Conservation (phyloP, 2,329 filamentous ascomycete species). For the Ophiobolus disseminans region DNA sequence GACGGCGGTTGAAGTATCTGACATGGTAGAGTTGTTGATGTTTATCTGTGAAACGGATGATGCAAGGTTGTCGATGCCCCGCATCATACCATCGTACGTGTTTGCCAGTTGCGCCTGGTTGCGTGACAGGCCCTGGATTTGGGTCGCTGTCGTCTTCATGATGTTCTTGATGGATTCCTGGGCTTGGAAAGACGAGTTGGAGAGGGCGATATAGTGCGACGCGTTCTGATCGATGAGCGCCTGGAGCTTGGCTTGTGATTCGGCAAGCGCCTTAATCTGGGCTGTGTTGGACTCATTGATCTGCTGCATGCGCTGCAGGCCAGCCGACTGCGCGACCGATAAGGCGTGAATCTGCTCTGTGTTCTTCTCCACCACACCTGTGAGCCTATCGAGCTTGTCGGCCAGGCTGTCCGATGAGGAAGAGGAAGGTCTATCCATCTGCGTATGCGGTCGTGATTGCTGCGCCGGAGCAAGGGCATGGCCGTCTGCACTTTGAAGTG, state of each 20-base stretch:
- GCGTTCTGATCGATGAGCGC: slow-evolving; percentile 41
- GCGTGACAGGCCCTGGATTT: slow-evolving; percentile 37
- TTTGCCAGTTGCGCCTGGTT: slow-evolving; percentile 37
- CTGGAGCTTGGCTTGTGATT: slow-evolving; percentile 41
- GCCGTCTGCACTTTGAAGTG: slow-evolving; percentile 38
- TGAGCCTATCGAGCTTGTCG: slow-evolving; percentile 34
- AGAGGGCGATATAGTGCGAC: slow-evolving; percentile 45
- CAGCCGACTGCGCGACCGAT: slow-evolving; percentile 42
- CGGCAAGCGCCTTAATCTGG: slow-evolving; percentile 44
- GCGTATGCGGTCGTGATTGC: slow-evolving; percentile 11
- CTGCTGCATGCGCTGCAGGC: slow-evolving; percentile 46
- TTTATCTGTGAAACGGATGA: slow-evolving; percentile 23
- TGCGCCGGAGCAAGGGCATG: slow-evolving; percentile 21
- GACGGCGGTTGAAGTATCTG: slow-evolving; percentile 22
- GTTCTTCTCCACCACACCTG: slow-evolving; percentile 38
- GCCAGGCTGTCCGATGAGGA: slow-evolving; percentile 34
- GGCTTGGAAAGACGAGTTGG: slow-evolving; percentile 39
- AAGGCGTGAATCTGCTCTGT: slow-evolving; percentile 43
- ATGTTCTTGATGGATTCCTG: slow-evolving; percentile 39
- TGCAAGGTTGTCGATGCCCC: slow-evolving; percentile 31
- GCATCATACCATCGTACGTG: slow-evolving; percentile 41
- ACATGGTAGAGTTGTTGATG: slow-evolving; percentile 13
- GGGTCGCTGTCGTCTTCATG: slow-evolving; percentile 34
- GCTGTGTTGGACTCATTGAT: slow-evolving; percentile 45
- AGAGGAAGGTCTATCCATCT: neutral